A percentile compares a stretch with the other conserved stretches of the same genome.
Evolutionary conservation across 139 green algal species (phyloP).

Genomic region (Chlorella sorokiniana): DNA sequence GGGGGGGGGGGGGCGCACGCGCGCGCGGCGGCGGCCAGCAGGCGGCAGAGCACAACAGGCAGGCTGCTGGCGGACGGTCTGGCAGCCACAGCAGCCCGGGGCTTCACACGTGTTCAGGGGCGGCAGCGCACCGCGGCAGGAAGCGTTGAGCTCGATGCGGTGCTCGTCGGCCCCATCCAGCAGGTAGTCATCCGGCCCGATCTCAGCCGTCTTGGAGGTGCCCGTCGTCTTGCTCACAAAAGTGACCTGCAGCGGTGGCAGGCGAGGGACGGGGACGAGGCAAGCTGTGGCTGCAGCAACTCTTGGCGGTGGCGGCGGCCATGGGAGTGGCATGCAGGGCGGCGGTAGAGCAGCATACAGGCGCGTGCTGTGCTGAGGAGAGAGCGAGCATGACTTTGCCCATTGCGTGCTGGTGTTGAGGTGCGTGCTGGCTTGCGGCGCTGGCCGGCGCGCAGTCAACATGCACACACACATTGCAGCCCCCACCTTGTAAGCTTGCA

Average conservation of each 20-base stretch:
- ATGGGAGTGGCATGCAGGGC: not conserved
- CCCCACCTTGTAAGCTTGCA: conserved; percentile 23
- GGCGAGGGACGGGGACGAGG: not conserved
- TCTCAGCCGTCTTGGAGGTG: conserved; percentile 4
- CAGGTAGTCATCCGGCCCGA: conserved; percentile 22
- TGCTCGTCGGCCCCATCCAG: conserved; percentile 26
- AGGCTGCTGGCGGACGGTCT: not conserved
- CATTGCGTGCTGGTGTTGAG: not conserved
- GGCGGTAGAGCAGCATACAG: no score
- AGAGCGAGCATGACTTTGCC: no score
- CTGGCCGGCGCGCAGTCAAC: not conserved
- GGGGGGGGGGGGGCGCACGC: no score
- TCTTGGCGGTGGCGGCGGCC: not conserved
- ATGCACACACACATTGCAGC: not conserved
- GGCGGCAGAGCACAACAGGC: not conserved
- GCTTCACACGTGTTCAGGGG: no score
- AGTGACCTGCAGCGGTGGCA: conserved; percentile 7
- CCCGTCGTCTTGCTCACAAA: conserved; percentile 3
- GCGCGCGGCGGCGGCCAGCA: not conserved
- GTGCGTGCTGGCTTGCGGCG: not conserved
- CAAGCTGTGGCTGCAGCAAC: no score
- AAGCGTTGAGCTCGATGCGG: conserved; percentile 25
- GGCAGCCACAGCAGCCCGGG: not conserved
- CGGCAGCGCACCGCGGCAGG: not conserved
- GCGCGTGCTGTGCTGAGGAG: no score